Conservation (phyloP, 2,329 filamentous ascomycete genomes). For the Nigrospora osmanthi region DNA sequence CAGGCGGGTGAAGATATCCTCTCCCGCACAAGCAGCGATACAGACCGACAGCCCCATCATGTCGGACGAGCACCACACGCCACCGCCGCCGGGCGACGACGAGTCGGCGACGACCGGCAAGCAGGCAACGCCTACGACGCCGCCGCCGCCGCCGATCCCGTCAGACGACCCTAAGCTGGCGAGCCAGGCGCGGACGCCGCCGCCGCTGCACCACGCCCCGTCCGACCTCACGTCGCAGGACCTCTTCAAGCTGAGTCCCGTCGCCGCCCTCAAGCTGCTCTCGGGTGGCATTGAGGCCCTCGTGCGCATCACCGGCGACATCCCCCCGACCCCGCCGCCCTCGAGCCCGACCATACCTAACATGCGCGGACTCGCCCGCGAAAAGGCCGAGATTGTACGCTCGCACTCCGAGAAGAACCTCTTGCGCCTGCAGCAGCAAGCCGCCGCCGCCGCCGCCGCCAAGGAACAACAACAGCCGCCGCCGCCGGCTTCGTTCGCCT, state of each 20-base stretch:
- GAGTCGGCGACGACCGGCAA: slow-evolving; percentile 8
- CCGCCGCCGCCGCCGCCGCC: slow-evolving; percentile 19
- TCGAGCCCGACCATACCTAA: slow-evolving; percentile 55
- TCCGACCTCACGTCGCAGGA: slow-evolving; percentile 44
- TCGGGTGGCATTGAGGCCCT: slow-evolving; percentile 63
- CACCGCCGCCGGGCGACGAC: slow-evolving; percentile 5
- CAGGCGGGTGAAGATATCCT: not conserved
- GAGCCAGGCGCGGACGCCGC: slow-evolving; percentile 23
- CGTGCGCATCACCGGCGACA: slow-evolving; percentile 65
- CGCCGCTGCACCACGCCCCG: slow-evolving; percentile 34
- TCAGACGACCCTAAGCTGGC: slow-evolving; percentile 26
- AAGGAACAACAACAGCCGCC: slow-evolving; percentile 16
- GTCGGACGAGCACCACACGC: not conserved
- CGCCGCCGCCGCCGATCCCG: slow-evolving; percentile 28
- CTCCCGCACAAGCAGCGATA: not conserved
- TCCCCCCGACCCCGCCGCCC: slow-evolving; percentile 71
- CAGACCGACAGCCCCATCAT: not conserved
- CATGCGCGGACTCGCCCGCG: slow-evolving; percentile 54
- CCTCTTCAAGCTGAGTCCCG: slow-evolving; percentile 64
- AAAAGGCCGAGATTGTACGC: slow-evolving; percentile 53
- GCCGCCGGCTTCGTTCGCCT: slow-evolving; percentile 8
- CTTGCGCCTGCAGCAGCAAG: slow-evolving; percentile 33
- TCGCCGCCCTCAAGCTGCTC: slow-evolving; percentile 74
- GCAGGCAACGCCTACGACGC: slow-evolving; percentile 18
- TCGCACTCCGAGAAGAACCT: slow-evolving; percentile 50